phyloP scores from a whole-genome alignment of 2,329 filamentous ascomycete species.

The Penicillium sp. region DNA sequence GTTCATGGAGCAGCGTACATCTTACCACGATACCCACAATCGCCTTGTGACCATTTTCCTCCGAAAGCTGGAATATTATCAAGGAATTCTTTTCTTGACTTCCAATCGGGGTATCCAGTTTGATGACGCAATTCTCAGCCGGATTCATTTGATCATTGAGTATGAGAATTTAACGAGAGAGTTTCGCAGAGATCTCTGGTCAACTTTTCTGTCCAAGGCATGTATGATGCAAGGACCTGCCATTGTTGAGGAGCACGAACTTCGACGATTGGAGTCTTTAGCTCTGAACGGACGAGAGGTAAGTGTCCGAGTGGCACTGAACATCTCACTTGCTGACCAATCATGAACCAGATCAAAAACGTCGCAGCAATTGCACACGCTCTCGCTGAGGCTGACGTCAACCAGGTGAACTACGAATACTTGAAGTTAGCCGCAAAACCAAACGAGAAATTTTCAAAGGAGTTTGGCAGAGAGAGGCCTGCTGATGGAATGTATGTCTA shows the following conservation, averaged over 20 bases:
- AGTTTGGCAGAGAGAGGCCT: slow-evolving; percentile 13
- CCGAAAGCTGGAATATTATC: slow-evolving; percentile 42
- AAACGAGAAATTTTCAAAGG: slow-evolving; percentile 16
- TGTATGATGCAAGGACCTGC: slow-evolving; percentile 16
- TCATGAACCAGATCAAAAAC: slow-evolving; percentile 16
- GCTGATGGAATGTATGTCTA: slow-evolving; percentile 15
- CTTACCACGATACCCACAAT: too few relatives aligned
- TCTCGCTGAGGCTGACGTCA: slow-evolving; percentile 13
- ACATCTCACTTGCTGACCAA: slow-evolving; percentile 4
- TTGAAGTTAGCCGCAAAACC: slow-evolving; percentile 13
- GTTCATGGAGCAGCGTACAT: too few relatives aligned
- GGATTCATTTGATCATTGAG: slow-evolving; percentile 35
- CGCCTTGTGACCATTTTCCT: too few relatives aligned
- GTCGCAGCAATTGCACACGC: slow-evolving; percentile 18
- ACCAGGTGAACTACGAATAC: slow-evolving; percentile 15
- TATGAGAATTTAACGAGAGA: slow-evolving; percentile 31
- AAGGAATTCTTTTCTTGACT: slow-evolving; percentile 43
- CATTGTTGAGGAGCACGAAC: slow-evolving; percentile 9
- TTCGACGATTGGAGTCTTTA: slow-evolving; percentile 11
- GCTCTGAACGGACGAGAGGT: slow-evolving; percentile 20
- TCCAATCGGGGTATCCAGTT: slow-evolving; percentile 38
- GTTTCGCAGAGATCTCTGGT: slow-evolving; percentile 35
- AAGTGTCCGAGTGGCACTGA: too few relatives aligned
- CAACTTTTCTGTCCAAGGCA: slow-evolving; percentile 18
- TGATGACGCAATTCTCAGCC: slow-evolving; percentile 38